Base-by-base conservation (phyloP, 805 yeast species). In the Lipomyces starkeyi region DNA sequence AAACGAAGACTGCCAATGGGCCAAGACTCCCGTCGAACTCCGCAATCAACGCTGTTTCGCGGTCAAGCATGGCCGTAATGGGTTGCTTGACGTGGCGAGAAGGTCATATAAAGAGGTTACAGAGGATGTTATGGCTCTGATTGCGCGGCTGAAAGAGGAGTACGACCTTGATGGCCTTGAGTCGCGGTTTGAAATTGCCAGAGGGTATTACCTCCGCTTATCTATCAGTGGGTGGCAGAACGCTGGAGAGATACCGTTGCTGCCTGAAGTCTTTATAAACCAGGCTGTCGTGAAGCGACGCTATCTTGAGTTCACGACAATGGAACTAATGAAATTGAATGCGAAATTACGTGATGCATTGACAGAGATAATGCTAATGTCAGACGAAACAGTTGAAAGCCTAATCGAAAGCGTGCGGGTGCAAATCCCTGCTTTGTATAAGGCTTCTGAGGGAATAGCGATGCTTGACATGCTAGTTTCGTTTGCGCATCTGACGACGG, bases 31-130 rank as follows among this genome's bases (percentile, higher is more conserved):
- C 0, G 68, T 81, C 3, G 84, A 83, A 59, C 69, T 83, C 47
- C 80, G 79, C 69, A 83, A 82, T 67, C 86, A 83, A 65, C 77
- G 78, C 67, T 77, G 81, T 35, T 82, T 80, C 73, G 85, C 86
- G 0, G 81, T 83, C 0, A 83, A 77, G 66, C 74, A 80, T 49
- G 85, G 85, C 0, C 71, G 75, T 1, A 83, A 84, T 72, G 86
- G 86, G 0, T 70, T 84, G 11, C 72, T 84, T 0, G 85, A 82
- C 71, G 79, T 82, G 0, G 82, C 84, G 2, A 74, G 86, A 54
- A 79, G 81, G 66, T 64, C 83, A 0, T 83, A 83, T 64, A 78
- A 80, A 61, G 76, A 72, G 4, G 73, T 78, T 4, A 74, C 80
- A 6, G 81, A 82, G 59, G 83, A 82, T 60, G 75, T 82, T 2